Base-by-base conservation (phyloP, 352 stramenopile species). In the Phytophthora citrophthora region DNA sequence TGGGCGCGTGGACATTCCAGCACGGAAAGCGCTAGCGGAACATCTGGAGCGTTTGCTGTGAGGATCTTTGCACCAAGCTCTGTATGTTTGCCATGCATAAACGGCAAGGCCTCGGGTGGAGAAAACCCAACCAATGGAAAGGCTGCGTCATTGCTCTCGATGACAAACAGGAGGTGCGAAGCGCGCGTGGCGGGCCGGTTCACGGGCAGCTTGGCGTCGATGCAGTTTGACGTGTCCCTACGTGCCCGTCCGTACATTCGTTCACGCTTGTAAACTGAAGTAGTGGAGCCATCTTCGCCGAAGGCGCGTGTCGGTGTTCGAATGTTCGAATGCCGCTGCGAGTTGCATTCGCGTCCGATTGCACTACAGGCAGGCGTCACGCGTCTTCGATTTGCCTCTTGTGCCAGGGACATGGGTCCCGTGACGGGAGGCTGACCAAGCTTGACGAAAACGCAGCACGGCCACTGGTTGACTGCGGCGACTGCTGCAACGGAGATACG, bases 31-130 rank as follows among this genome's bases (percentile, higher is more conserved):
- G 62, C 62, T 51, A 45, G 32, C 41, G 57, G 56, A 71, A 51
- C 63, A 71, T 67, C 49, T 71, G 63, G 34, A 23, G 5, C n/a
- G 4, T 16, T 23, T 11, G 38, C 26, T 32, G 32, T 59, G 52
- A 64, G 53, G 63, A 48, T 64, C 46, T 64, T 54, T 69, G 61
- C 61, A 45, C n/a, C 44, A 13, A 3, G 52, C 29, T 34, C 61
- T 64, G 61, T 58, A 59, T 69, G 61, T 64, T 18, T 47, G 27
- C 7, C 44, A 36, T 62, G 48, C 55, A 58, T 58, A 62, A 29
- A 58, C 48, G 45, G 18, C 55, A 29, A 12, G 8, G 24, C 1
- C 13, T 20, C 39, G 49, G 32, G 26, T 43, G 49, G 36, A 65
- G 57, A 59, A 54, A 54, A 47, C 46, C 34, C 48, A 54, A 45